Conservation (phyloP, 2,329 filamentous ascomycete genomes). For the Penicillium sp. region DNA sequence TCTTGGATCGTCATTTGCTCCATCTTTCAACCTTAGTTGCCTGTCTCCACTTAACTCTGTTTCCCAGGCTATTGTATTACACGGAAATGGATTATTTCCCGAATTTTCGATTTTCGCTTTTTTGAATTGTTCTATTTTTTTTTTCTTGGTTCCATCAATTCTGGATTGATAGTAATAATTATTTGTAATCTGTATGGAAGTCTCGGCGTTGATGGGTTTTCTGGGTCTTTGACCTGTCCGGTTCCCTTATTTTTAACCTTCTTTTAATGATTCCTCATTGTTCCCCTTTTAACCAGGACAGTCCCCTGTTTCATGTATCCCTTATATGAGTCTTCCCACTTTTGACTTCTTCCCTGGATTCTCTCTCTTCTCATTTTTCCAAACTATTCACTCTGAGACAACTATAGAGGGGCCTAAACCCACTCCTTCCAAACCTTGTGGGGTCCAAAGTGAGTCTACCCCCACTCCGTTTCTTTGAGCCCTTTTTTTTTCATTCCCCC, state of each 20-base stretch:
- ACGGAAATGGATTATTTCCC: not conserved
- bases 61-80: conserved; percentile 18
- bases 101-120: not conserved
- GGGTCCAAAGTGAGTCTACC: conserved; percentile 4
- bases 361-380: not conserved
- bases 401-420: conserved; percentile 12
- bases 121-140: not conserved
- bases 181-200: conserved; percentile 13
- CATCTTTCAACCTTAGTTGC: conserved; percentile 24
- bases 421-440: conserved; percentile 15
- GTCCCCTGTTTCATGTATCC: conserved; percentile 2
- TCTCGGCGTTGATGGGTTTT: conserved; percentile 21
- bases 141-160: not conserved
- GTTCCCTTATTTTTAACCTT: conserved; percentile 30
- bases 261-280: conserved; percentile 25
- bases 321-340: not conserved
- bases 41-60: conserved; percentile 22
- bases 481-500: not conserved
- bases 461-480: conserved; percentile 1
- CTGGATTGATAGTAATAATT: not conserved
- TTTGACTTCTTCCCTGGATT: not conserved
- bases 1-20: conserved; percentile 20
- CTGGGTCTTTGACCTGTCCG: conserved; percentile 14
- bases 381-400: conserved; percentile 8
- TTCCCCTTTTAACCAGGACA: conserved; percentile 7